These are phyloP conservation scores for Juglanconis sp. DNA, from an alignment of 2,329 filamentous ascomycete species.

Conservation along the genomic window DNA sequence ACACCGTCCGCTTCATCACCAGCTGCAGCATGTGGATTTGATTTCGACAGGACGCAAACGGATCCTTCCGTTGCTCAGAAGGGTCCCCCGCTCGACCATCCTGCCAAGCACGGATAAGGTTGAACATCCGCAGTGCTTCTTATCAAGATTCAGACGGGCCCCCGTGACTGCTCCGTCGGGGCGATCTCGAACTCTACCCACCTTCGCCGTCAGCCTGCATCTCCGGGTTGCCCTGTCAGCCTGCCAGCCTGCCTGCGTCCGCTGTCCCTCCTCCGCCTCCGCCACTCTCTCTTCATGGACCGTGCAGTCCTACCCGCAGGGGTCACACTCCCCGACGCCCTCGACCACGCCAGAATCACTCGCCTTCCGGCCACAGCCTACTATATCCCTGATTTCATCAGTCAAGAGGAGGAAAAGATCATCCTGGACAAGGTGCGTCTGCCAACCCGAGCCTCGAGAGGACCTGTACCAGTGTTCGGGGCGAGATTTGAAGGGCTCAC, in stretches of 20 bases:
- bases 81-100: neutral
- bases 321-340: conserved; percentile 40
- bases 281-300: conserved; percentile 10
- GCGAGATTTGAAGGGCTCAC: neutral
- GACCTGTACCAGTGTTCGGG: conserved; percentile 33
- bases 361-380: conserved; percentile 65
- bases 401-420: conserved; percentile 64
- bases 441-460: neutral
- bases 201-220: neutral
- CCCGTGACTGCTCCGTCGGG: neutral
- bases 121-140: neutral
- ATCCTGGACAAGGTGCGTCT: conserved; percentile 66
- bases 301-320: conserved; percentile 1
- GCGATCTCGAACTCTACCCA: neutral
- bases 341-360: conserved; percentile 51
- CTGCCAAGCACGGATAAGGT: neutral
- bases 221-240: conserved; percentile 1
- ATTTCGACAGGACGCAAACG: neutral
- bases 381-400: conserved; percentile 86
- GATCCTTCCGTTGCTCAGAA: neutral
- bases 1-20: neutral
- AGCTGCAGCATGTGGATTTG: neutral
- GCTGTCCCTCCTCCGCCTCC: conserved; percentile 6
- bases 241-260: neutral
- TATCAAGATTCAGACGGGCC: neutral